These are phyloP conservation scores for Monoraphidium neglectum DNA, from an alignment of 139 green algal genomes.

Conservation along the genomic window DNA sequence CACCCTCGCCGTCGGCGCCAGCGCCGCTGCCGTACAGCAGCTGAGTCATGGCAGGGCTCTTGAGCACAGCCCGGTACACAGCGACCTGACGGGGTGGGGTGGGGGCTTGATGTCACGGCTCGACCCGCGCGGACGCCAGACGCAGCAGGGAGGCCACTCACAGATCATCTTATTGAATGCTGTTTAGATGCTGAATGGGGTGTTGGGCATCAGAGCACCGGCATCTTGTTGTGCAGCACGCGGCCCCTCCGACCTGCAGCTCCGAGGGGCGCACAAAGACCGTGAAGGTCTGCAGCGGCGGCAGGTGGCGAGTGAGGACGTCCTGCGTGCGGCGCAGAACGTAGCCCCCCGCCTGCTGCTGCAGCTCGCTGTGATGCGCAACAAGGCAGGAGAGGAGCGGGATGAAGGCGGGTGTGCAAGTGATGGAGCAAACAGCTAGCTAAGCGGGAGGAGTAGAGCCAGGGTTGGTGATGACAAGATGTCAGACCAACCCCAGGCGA, in stretches of 20 bases:
- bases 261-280: slow-evolving; percentile 71
- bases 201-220: too few relatives aligned
- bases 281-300: slow-evolving; percentile 63
- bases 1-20: slow-evolving; percentile 34
- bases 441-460: not conserved
- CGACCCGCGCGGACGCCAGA: too few relatives aligned
- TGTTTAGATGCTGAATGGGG: too few relatives aligned
- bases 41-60: slow-evolving; percentile 27
- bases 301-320: slow-evolving; percentile 76
- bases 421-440: not conserved
- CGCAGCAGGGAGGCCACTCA: too few relatives aligned
- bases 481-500: not conserved
- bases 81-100: slow-evolving; percentile 32
- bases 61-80: slow-evolving; percentile 60
- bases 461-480: too few relatives aligned
- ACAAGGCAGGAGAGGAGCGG: not conserved
- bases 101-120: not conserved
- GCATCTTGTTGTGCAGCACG: not conserved
- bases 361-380: slow-evolving; percentile 55
- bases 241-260: slow-evolving; percentile 49
- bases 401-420: not conserved
- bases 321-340: slow-evolving; percentile 76
- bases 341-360: slow-evolving; percentile 50
- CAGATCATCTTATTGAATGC: too few relatives aligned
- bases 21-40: slow-evolving; percentile 22